Evolutionary conservation across 768 basidiomycete genomes (phyloP).

Genomic region (Phylloporus rhodoxanthus): DNA sequence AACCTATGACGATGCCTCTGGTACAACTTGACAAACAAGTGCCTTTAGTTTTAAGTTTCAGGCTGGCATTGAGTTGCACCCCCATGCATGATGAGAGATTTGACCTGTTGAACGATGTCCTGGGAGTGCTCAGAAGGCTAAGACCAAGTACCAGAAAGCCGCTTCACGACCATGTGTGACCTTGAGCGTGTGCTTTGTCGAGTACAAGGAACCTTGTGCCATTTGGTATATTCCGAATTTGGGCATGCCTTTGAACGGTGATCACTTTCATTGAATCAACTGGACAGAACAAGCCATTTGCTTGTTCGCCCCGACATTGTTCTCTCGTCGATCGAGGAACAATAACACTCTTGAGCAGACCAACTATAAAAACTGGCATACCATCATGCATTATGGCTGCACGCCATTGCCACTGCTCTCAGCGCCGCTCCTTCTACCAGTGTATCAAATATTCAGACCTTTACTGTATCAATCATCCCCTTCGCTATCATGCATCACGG

Average conservation of each 20-base stretch:
- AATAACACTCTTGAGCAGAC: neutral
- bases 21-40: neutral
- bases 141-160: neutral
- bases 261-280: no score
- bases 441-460: slow-evolving; percentile 18
- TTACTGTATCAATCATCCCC: slow-evolving; percentile 13
- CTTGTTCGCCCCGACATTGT: neutral
- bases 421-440: slow-evolving; percentile 3
- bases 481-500: slow-evolving; percentile 44
- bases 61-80: neutral
- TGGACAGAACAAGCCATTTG: no score
- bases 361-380: neutral
- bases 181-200: neutral
- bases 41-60: neutral
- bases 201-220: neutral
- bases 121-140: neutral
- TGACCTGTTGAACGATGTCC: neutral
- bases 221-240: neutral
- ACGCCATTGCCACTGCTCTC: neutral
- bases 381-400: neutral
- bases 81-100: neutral
- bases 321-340: neutral
- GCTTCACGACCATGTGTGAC: neutral
- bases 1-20: neutral
- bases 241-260: neutral